Base-by-base conservation (phyloP, 805 yeast species). In the Kluyveromyces aestuarii region DNA sequence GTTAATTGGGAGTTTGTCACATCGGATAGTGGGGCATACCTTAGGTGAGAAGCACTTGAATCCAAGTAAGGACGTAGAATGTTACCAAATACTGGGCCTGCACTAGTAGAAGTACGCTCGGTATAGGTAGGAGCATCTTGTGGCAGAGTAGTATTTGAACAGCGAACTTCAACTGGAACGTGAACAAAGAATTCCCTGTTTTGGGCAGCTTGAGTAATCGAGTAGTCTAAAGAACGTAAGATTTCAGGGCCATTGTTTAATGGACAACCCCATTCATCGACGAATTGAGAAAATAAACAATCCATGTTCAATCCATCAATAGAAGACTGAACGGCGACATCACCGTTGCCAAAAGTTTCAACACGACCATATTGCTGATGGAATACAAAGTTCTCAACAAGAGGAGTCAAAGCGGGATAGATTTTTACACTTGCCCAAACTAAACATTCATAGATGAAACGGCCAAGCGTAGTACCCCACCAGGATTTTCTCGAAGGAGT, bases 261-360 rank as follows among this genome's bases (percentile, higher is more conserved):
- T 18, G 98, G 98, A 44, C 95, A 79, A n/a, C 93, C 89, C 98
- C 98, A 91, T 69, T 91, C 99, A 62, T 90, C 82, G 45, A 91
- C 98, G 68, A 82, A 90, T 67, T 91, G 99, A 41, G 89, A 81
- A 66, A 88, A 91, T 56, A 91, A 71, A 65, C 98, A 93, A 70
- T 93, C 98, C 96, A 91, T 87, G 66, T 87, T 88, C 59, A 91
- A 79, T 7, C 91, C 96, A 50, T 84, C 87, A 41, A 87, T 91
- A 3, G 96, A 84, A 50, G 79, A 76, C 59, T 83, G 88, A 10
- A 90, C 87, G 2, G 87, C 84, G 44, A 77, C 67, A 48, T 77
- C 81, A 33, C 80, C 81, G n/a, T 63, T 64, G 18, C 77, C 78
- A 37, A 75, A 72, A 7, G 86, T 82, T 59, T 84, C 90, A 25